Base-by-base conservation (phyloP, 805 yeast genomes). In the Blastobotrys muscicola region DNA sequence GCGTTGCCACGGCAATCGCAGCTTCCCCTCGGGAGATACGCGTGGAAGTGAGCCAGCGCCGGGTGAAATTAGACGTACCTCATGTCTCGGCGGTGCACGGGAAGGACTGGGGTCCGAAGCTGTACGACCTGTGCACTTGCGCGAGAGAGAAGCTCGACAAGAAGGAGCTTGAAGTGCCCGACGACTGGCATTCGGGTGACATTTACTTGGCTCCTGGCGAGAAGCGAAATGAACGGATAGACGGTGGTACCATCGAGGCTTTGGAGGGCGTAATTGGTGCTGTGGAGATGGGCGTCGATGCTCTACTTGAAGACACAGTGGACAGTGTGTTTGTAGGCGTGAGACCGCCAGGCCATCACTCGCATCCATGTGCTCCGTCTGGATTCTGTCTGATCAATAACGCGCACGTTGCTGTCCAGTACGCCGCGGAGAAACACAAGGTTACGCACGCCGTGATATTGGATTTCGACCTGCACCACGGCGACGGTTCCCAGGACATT, bases 331-430 rank as follows among this genome's bases (percentile, higher is more conserved):
- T 83, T 62, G 80, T 80, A 0, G 77, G 78, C 1, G 74, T 83
- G 35, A 67, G 92, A 40, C 92, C 92, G 1, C 92, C 94, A 1
- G 95, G 95, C 3, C 94, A 85, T 57, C 95, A 85, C 60, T 79
- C 86, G 16, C 92, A 83, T 54, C 81, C 86, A 0, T 77, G 82
- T 45, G 72, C 76, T n/a, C 94, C 94, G 0, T 78, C 87, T 16
- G 95, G 95, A 2, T 85, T 85, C 57, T 85, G 94, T 59, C 61
- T 85, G 38, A 67, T 85, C 42, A 85, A 85, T 62, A 85, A 85
- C 55, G 94, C 81, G 0, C 94, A 85, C 47, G 76, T 85, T 30
- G 85, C 82, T 2, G 76, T 82, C 20, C 89, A 83, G 54, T 85
- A 85, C 56, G 94, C 94, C 0, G 71, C 68, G 43, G 73, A 67